Evolutionary conservation across 768 basidiomycete species (phyloP), one percentile per base, ranked within the genome.

Genomic region (Mrakia frigida): DNA sequence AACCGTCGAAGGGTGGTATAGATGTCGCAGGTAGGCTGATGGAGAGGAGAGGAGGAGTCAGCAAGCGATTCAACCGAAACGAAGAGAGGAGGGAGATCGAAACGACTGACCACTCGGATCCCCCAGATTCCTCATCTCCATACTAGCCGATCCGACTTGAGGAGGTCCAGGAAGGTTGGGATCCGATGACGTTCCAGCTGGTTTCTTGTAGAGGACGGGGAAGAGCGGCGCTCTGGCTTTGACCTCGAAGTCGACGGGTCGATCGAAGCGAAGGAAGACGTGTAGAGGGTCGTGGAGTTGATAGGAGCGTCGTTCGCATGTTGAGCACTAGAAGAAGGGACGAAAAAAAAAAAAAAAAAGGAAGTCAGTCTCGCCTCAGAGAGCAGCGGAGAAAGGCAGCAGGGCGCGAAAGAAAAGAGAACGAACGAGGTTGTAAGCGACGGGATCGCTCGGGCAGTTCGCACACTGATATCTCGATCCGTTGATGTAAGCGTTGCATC

Each of bases 381-480:
- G n/a, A 59, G 46, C 4, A 6, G 5, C 16, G 46, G 46, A 50
- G 43, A 37, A 74, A 6, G n/a, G 9, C 9, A 21, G 70, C 68
- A 21, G 67, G 56, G 11, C 1, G 5, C 16, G 13, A 21, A 23
- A 50, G 21, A 53, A n/a, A 43, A 25, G 9, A 31, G 21, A 7
- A 82, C 88, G 75, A 81, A 96, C 94, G 81, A 97, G 84, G 82
- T 87, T 95, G 82, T 88, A 94, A 14, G 88, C 82, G 28, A 84
- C 84, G 0, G 92, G 89, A 53, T 85, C 85, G 6, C 94, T 94
- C 0, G 92, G 88, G 80, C 95, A 98, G 77, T 90, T 91, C 21
- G 91, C 92, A 81, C 95, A 98, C 81, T 97, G 94, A 82, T 91
- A 98, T 60, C 94, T 86, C 65, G 87, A 84, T 7, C 95, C 94